Conservation (phyloP, 768 basidiomycete genomes). For the Leccinellum rugosiceps region DNA sequence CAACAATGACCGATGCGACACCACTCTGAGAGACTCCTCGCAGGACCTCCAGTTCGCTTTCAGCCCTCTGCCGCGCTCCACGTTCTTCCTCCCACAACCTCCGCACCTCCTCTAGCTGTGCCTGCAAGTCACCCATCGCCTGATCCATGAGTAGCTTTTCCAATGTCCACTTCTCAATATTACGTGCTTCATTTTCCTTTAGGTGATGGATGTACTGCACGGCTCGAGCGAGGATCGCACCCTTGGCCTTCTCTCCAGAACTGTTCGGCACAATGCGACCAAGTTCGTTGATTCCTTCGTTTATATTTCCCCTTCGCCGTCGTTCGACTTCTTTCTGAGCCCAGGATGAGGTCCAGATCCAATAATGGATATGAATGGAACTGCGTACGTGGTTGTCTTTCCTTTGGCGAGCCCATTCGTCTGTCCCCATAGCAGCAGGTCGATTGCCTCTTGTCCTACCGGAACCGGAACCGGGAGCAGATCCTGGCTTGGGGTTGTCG, state of each 20-base stretch:
- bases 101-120: constrained; percentile 78
- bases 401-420: constrained; percentile 76
- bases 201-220: constrained; percentile 91
- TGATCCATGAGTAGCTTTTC: constrained; percentile 92
- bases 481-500: constrained; percentile 23
- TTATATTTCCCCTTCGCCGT: constrained; percentile 90
- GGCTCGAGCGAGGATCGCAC: constrained; percentile 82
- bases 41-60: constrained; percentile 61
- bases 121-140: constrained; percentile 83
- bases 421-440: constrained; percentile 61
- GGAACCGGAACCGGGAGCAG: constrained; percentile 27
- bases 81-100: constrained; percentile 82
- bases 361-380: background rate
- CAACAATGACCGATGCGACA: background rate
- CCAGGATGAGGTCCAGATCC: background rate
- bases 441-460: constrained; percentile 51
- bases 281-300: constrained; percentile 92
- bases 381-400: constrained; percentile 76
- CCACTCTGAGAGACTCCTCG: constrained; percentile 34
- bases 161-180: constrained; percentile 91
- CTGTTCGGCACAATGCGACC: constrained; percentile 86
- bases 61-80: constrained; percentile 51
- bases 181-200: constrained; percentile 85
- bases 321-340: constrained; percentile 96
- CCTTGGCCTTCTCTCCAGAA: constrained; percentile 85